A percentile compares a stretch with the other conserved stretches of the same genome.
Evolutionary conservation across 495 filamentous ascomycete genomes (phyloP).

Genomic region (Aspergillus homomorphus): DNA sequence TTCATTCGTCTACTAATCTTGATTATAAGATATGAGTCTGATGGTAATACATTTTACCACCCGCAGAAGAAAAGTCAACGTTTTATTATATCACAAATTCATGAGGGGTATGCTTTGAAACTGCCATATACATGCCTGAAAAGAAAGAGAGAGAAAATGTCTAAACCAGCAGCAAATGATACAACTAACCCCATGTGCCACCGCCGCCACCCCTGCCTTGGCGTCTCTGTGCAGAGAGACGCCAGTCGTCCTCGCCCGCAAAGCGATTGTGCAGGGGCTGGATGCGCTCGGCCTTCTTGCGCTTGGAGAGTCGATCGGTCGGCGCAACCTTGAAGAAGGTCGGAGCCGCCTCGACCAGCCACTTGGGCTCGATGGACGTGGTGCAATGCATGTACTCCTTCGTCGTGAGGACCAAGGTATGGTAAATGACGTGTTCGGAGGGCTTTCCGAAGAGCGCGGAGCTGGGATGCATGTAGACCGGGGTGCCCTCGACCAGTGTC

Average conservation of each 20-base stretch:
- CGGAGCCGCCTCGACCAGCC: constrained; percentile 86
- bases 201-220: constrained; percentile 87
- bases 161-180: constrained; percentile 9
- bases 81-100: neutral
- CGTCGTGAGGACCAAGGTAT: constrained; percentile 82
- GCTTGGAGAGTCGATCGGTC: constrained; percentile 80
- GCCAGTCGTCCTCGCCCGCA: constrained; percentile 89
- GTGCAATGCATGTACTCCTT: constrained; percentile 98
- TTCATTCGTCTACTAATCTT: neutral
- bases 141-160: constrained; percentile 9
- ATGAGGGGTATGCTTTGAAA: neutral
- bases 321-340: constrained; percentile 98
- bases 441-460: constrained; percentile 93
- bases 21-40: neutral
- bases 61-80: neutral
- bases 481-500: constrained; percentile 90
- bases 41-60: neutral
- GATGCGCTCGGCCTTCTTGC: constrained; percentile 91
- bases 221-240: constrained; percentile 81
- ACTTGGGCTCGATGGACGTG: constrained; percentile 88
- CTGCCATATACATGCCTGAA: constrained; percentile 5
- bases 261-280: constrained; percentile 93
- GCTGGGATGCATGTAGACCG: constrained; percentile 88
- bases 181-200: constrained; percentile 83
- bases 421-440: constrained; percentile 92